phyloP scores from a whole-genome alignment of 2,329 filamentous ascomycete genomes.

The Colletotrichum lentis region DNA sequence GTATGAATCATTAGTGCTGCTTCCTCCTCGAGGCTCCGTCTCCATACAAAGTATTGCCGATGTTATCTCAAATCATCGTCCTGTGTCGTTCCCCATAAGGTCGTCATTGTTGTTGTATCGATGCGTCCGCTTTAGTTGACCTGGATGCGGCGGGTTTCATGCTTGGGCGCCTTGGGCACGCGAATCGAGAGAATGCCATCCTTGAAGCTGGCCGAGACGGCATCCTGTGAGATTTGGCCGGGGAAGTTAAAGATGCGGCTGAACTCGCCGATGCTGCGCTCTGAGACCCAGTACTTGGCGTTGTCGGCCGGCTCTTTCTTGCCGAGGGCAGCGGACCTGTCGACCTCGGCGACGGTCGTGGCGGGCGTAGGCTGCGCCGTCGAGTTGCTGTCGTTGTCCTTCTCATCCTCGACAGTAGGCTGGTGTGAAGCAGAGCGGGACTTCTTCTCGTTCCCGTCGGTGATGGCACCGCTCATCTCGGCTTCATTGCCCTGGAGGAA shows the following conservation, averaged over 20 bases:
- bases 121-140: constrained; percentile 54
- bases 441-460: constrained; percentile 47
- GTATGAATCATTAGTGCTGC: constrained; percentile 2
- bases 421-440: constrained; percentile 54
- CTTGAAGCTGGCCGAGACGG: constrained; percentile 68
- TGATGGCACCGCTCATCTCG: constrained; percentile 50
- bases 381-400: constrained; percentile 45
- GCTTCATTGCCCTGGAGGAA: constrained; percentile 54
- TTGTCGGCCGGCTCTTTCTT: constrained; percentile 46
- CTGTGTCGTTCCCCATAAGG: not conserved
- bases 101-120: too few relatives aligned
- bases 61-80: constrained; percentile 11
- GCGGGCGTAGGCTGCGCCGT: constrained; percentile 41
- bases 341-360: constrained; percentile 46
- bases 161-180: constrained; percentile 73
- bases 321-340: constrained; percentile 42
- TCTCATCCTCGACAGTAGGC: constrained; percentile 72
- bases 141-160: constrained; percentile 62
- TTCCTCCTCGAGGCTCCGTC: not conserved
- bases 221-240: constrained; percentile 67
- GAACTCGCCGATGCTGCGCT: constrained; percentile 73
- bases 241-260: constrained; percentile 75
- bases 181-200: constrained; percentile 71
- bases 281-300: constrained; percentile 74
- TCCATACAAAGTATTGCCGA: not conserved